Conservation (phyloP, 208 protist species). For the Wallacemonas sp. region DNA sequence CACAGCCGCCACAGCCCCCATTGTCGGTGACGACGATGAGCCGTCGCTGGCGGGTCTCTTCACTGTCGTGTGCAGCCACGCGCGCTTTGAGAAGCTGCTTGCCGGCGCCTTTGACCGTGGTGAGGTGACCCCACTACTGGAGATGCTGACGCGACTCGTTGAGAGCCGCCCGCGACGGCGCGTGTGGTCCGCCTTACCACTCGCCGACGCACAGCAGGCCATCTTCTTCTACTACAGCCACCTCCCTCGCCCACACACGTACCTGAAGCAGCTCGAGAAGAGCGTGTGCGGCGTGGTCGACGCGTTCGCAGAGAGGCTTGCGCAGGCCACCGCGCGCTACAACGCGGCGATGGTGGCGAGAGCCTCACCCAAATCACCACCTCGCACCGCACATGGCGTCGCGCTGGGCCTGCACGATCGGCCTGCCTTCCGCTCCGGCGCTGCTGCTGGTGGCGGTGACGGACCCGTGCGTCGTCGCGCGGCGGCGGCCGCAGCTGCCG, state of each 20-base stretch:
- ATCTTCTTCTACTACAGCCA: conserved; percentile 17
- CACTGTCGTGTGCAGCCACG: conserved; percentile 22
- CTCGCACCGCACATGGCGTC: too few relatives aligned
- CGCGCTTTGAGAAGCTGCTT: conserved; percentile 41
- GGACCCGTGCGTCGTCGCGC: neutral
- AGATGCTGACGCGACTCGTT: conserved; percentile 38
- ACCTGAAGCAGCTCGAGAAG: conserved; percentile 11
- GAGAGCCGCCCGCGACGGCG: conserved; percentile 7
- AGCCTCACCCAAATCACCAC: too few relatives aligned
- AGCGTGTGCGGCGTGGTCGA: neutral
- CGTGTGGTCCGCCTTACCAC: neutral
- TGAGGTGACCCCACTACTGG: conserved; percentile 36
- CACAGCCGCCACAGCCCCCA: too few relatives aligned
- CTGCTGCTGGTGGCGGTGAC: neutral
- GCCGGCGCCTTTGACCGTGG: conserved; percentile 66
- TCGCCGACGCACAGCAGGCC: conserved; percentile 9
- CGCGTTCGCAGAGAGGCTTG: neutral
- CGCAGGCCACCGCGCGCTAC: neutral
- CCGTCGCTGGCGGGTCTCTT: conserved; percentile 4
- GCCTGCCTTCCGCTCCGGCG: neutral
- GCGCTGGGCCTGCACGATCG: neutral
- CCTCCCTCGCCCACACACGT: conserved; percentile 1
- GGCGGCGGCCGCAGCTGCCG: conserved; percentile 2
- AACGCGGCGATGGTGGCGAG: too few relatives aligned
- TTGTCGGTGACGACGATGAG: too few relatives aligned